Base-by-base conservation (phyloP, 2,329 filamentous ascomycete genomes). In the Pestalotiopsis sp. region DNA sequence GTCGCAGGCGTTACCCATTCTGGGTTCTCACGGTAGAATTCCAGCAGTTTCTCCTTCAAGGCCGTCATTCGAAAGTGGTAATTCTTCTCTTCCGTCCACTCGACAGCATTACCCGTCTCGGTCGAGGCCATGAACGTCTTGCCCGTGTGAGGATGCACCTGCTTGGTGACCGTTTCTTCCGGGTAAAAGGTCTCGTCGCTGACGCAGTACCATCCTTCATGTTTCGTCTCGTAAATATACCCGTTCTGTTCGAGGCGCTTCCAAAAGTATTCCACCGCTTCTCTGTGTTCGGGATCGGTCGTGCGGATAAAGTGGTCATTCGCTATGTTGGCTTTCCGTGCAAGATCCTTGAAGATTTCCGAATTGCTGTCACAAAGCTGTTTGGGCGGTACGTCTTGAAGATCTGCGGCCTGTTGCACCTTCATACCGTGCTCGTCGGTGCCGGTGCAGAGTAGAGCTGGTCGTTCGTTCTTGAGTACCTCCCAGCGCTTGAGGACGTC, bases 381-480 rank as follows among this genome's bases (percentile, higher is more conserved):
- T 78, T 95, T 92, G 0, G 94, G 91, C 0, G 90, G 86, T 65
- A 92, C 86, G 3, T 88, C 88, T 14, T 92, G 89, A 72, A 89
- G 88, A 6, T 86, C 83, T 1, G 96, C 93, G 0, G 95, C 95
- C 78, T 91, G 91, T 78, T 99, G 96, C 24, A 98, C 92, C 85
- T 99, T 99, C 88, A 98, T 92, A 57, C 96, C 96, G 83, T 99
- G 95, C 80, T 99, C 96, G 78, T 99, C 96, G 44, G 94, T 98
- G 68, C 96, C 96, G 1, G 96, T 99, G 74, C 92, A 91, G 14
- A 99, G 83, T 70, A 93, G 85, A 3, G 94, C 91, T 61, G 85
- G 81, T 4, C 52, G 68, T 38, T 88, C 79, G 48, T 93, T 93
- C 69, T 91, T 88, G 64, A 99, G 85, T 39, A 88, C 83, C 77